Evolutionary conservation across 345 rosid species (phyloP), one percentile per base, ranked within the genome.

Genomic region (Eucalyptus fibrosa): DNA sequence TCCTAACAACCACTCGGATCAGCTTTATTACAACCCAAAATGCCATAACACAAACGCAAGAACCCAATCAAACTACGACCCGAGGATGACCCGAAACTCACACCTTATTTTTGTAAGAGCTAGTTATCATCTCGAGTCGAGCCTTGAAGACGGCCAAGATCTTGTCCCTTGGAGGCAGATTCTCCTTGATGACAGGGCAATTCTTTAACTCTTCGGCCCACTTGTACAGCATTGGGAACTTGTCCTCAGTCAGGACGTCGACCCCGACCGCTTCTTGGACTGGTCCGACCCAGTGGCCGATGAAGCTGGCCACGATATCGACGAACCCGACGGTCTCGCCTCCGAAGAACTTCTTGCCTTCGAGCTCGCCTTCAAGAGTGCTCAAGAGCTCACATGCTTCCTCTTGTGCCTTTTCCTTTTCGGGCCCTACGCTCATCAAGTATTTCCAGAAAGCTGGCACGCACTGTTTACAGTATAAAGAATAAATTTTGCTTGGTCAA

Each of bases 251-350:
- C 69, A 95, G 86, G 72, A 95, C 15, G 34, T 93, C 90, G 37
- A 93, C 19, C 21, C 93, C 95, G 6, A 53, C 49, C 17, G 88
- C 94, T 72, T 95, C 95, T 89, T 94, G 89, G n/a, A 88, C 6
- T 18, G 91, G 59, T 42, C 87, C 90, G 21, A 90, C 9, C 96
- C 97, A 95, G 86, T 67, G 87, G 11, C 90, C 92, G 56, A 94
- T 28, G 86, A 93, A 91, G 89, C 59, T 90, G 28, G 93, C 95
- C 12, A 62, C 94, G 44, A 96, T 94, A 87, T 95, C 98, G 50
- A 95, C 95, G 47, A 92, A 50, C 23, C 96, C 96, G 50, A 94
- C 91, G 9, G 45, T 93, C 26, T 96, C 96, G 53, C 96, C 95
- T 51, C 97, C 97, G 11, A 96, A 94, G 92, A 93, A 94, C 80